Evolutionary conservation across 306 rosid genomes (phyloP).

Genomic region (Oemleria cerasiformis): DNA sequence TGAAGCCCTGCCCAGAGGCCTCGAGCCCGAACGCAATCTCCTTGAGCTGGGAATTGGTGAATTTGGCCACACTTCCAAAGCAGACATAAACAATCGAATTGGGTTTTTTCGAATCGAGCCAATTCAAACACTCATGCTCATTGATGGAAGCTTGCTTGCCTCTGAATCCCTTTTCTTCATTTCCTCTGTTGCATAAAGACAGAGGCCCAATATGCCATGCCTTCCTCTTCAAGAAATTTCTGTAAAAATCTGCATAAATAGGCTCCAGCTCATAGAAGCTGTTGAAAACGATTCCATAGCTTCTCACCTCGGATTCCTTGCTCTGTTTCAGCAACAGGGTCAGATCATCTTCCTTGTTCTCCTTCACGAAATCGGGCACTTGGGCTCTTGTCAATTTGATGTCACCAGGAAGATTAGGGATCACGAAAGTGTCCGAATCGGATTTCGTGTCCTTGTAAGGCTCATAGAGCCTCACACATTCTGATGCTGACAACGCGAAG

Average conservation of each 20-base stretch:
- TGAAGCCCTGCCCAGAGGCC: slow-evolving; percentile 28
- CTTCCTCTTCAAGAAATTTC: slow-evolving; percentile 21
- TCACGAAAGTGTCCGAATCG: slow-evolving; percentile 38
- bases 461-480: slow-evolving; percentile 23
- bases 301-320: not conserved
- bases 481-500: slow-evolving; percentile 37
- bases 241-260: slow-evolving; percentile 32
- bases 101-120: slow-evolving; percentile 27
- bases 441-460: slow-evolving; percentile 43
- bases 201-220: slow-evolving; percentile 41
- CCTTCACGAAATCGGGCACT: slow-evolving; percentile 4
- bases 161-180: slow-evolving; percentile 15
- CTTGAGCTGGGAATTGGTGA: slow-evolving; percentile 26
- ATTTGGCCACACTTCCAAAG: slow-evolving; percentile 33
- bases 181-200: slow-evolving; percentile 20
- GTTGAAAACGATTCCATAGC: slow-evolving; percentile 28
- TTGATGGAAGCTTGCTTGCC: slow-evolving; percentile 24
- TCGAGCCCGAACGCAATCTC: slow-evolving; percentile 39
- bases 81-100: slow-evolving; percentile 36
- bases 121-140: slow-evolving; percentile 32
- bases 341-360: not conserved
- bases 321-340: not conserved
- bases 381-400: slow-evolving; percentile 40
- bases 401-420: slow-evolving; percentile 47
- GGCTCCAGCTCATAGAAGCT: slow-evolving; percentile 39